These are phyloP conservation scores for Neurospora sp. DNA, from an alignment of 495 filamentous ascomycete species.

Conservation along the genomic window DNA sequence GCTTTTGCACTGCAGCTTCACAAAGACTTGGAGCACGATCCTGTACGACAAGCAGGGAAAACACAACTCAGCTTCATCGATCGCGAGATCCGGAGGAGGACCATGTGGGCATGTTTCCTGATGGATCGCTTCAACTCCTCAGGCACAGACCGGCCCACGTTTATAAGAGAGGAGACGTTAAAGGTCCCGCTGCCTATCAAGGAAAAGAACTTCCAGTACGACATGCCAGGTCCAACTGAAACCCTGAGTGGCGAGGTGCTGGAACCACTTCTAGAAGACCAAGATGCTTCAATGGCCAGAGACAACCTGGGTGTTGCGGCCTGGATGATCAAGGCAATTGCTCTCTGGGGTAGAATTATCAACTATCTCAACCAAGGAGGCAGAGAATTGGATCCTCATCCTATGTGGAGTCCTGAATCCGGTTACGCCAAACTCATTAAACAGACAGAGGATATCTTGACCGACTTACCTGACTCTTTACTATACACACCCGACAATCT, in stretches of 20 bases:
- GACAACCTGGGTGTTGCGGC: constrained; percentile 92
- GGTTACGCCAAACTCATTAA: constrained; percentile 59
- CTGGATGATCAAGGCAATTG: constrained; percentile 78
- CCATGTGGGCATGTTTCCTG: constrained; percentile 95
- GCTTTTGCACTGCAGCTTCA: constrained; percentile 92
- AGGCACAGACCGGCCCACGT: constrained; percentile 87
- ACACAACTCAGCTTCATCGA: constrained; percentile 80
- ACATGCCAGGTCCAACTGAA: constrained; percentile 83
- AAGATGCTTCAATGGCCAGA: constrained; percentile 53
- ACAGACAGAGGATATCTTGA: constrained; percentile 60
- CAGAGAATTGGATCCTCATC: constrained; percentile 63
- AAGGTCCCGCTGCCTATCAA: constrained; percentile 86
- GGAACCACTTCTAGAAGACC: constrained; percentile 52
- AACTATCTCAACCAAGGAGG: constrained; percentile 87
- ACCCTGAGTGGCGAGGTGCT: constrained; percentile 64
- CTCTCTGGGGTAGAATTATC: constrained; percentile 83
- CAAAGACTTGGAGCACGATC: constrained; percentile 84
- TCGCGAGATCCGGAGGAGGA: constrained; percentile 80
- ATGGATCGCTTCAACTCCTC: constrained; percentile 98
- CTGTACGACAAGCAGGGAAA: constrained; percentile 53
- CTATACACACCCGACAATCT: constrained; percentile 75
- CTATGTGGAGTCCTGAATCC: constrained; percentile 76
- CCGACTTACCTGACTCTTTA: constrained; percentile 57
- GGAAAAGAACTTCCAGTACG: constrained; percentile 82
- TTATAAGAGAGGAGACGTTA: constrained; percentile 78